Base-by-base conservation (phyloP, 208 protist species). In the Leishmania martiniquensis region DNA sequence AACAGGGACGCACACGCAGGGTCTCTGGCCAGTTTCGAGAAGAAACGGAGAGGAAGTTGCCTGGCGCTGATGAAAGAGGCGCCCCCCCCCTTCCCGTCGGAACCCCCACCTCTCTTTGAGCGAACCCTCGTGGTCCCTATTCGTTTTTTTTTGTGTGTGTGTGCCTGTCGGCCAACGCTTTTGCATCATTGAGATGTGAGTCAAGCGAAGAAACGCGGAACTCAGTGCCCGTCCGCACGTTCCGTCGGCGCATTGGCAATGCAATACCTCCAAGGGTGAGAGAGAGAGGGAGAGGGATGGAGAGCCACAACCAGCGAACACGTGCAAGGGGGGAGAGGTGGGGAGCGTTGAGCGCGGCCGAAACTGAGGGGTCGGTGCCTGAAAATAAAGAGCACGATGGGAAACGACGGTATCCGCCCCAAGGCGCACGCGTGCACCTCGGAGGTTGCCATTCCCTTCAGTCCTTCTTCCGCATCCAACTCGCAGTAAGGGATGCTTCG, bases 171-270 rank as follows among this genome's bases (percentile, higher is more conserved):
- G 29, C 3, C 57, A 29, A 37, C 12, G 57, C 29, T 29, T 29
- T 63, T 37, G 20, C 2, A 39, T 34, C 29, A 57, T 74, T 34
- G 9, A 29, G 4, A 63, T 13, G 51, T 65, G 25, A 49, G 37
- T 32, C 5, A 37, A 63, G 47, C n/a, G 66, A n/a, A 59, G n/a
- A 76, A n/a, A n/a, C n/a, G 52, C 45, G 39, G 52, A 44, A 73
- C 32, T 37, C 37, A 62, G 25, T 65, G 49, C 49, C 49, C 49
- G 20, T 17, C 5, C 49, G 49, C 49, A 17, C 49, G 49, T 52
- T 52, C 49, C 0, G n/a, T n/a, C n/a, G n/a, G n/a, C n/a, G n/a
- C n/a, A n/a, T n/a, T n/a, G n/a, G n/a, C n/a, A n/a, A n/a, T n/a
- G n/a, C n/a, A n/a, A n/a, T n/a, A n/a, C n/a, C n/a, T n/a, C n/a